These are phyloP conservation scores for Filosporella fistucella DNA, from an alignment of 495 filamentous ascomycete genomes.

Conservation along the genomic window DNA sequence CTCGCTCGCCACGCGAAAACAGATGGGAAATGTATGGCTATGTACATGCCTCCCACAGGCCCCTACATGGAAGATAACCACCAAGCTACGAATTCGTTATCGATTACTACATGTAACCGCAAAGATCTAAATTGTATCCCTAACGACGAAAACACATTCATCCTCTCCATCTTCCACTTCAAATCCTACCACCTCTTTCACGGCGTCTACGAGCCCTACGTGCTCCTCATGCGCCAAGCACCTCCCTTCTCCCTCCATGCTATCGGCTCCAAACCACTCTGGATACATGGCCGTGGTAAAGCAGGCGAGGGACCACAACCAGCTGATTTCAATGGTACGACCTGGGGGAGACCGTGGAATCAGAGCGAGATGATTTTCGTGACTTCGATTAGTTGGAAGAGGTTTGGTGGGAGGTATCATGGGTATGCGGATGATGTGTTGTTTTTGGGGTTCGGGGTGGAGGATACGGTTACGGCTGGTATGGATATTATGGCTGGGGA, in stretches of 20 bases:
- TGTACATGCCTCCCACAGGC: slow-evolving; percentile 30
- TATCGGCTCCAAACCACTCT: slow-evolving; percentile 43
- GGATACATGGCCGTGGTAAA: slow-evolving; percentile 39
- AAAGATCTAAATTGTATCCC: slow-evolving; percentile 34
- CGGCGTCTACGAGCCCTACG: slow-evolving; percentile 48
- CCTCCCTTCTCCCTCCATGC: slow-evolving; percentile 43
- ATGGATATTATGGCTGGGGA: slow-evolving; percentile 46
- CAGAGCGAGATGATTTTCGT: slow-evolving; percentile 39
- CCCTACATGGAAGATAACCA: slow-evolving; percentile 30
- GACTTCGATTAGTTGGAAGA: slow-evolving; percentile 49
- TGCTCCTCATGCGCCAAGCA: slow-evolving; percentile 38
- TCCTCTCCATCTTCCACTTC: slow-evolving; percentile 46
- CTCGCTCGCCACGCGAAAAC: slow-evolving; percentile 25
- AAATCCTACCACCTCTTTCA: slow-evolving; percentile 41
- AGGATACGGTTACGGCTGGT: slow-evolving; percentile 36
- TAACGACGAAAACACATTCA: slow-evolving; percentile 38
- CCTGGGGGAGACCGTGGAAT: slow-evolving; percentile 14
- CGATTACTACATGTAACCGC: slow-evolving; percentile 45
- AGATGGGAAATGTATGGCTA: slow-evolving; percentile 36
- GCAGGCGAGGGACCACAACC: slow-evolving; percentile 6
- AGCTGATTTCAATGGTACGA: background rate
- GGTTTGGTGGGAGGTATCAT: slow-evolving; percentile 36
- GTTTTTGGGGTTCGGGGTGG: slow-evolving; percentile 43
- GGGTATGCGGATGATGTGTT: slow-evolving; percentile 45
- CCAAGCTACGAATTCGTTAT: slow-evolving; percentile 51